phyloP scores from a whole-genome alignment of 1,139 yeast species.

The Protomyces pachydermus region DNA sequence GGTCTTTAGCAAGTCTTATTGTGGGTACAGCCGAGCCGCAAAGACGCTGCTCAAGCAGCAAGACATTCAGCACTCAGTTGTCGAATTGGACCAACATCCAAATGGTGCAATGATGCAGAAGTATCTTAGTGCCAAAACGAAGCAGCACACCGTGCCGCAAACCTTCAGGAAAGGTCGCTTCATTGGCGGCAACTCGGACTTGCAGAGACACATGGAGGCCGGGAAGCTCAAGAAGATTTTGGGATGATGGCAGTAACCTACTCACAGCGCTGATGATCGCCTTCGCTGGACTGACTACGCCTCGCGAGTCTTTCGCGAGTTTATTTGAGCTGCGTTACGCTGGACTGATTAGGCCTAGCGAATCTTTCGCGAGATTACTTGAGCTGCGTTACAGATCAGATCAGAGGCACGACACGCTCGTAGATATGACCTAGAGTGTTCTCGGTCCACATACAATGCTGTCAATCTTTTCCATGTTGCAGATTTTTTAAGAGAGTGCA shows the following conservation, averaged over 20 bases:
- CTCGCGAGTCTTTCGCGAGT: too few relatives aligned
- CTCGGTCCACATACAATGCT: too few relatives aligned
- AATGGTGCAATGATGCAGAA: constrained; percentile 9
- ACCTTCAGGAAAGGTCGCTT: constrained; percentile 3
- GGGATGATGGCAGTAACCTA: background rate
- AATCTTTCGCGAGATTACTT: too few relatives aligned
- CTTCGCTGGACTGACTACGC: background rate
- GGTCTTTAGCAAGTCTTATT: constrained; percentile 13
- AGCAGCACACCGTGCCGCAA: constrained; percentile 20
- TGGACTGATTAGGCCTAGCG: background rate
- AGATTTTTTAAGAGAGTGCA: too few relatives aligned
- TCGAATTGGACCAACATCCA: constrained; percentile 10
- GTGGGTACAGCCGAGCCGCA: constrained; percentile 16
- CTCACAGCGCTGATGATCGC: too few relatives aligned
- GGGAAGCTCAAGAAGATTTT: background rate
- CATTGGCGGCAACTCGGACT: constrained; percentile 22
- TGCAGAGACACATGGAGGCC: constrained; percentile 27
- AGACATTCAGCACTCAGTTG: background rate
- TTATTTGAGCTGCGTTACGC: background rate
- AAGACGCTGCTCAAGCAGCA: background rate
- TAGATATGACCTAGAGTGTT: too few relatives aligned
- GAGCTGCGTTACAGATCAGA: too few relatives aligned
- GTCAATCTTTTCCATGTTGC: too few relatives aligned
- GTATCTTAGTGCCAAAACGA: constrained; percentile 1
- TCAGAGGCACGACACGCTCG: too few relatives aligned